These are phyloP conservation scores for Naganishia liquefaciens DNA, from an alignment of 1,284 basidiomycete species.

Conservation along the genomic window DNA sequence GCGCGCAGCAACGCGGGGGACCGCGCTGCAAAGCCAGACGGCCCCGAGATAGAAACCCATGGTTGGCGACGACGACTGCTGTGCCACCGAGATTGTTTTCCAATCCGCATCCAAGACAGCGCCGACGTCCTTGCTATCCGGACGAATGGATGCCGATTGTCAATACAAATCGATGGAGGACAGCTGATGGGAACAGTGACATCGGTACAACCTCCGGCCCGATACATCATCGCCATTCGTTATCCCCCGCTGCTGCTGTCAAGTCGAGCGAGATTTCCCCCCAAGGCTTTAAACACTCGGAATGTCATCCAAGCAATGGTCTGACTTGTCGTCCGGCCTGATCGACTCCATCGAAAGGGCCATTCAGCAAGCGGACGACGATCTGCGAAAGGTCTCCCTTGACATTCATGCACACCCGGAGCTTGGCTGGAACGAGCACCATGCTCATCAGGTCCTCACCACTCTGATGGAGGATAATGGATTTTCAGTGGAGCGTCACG, in stretches of 20 bases:
- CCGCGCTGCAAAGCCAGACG: background rate
- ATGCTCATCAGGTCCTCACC: conserved; percentile 63
- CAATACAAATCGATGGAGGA: no score
- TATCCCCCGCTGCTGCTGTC: no score
- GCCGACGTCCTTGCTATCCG: no score
- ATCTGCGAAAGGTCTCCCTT: conserved; percentile 37
- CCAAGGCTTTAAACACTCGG: background rate
- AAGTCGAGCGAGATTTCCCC: background rate
- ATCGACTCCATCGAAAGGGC: conserved; percentile 11
- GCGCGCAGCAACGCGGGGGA: background rate
- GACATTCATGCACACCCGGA: conserved; percentile 41
- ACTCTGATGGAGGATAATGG: conserved; percentile 61
- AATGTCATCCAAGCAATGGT: conserved; percentile 3
- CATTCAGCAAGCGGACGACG: conserved; percentile 21
- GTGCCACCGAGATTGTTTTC: no score
- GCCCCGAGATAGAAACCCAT: background rate
- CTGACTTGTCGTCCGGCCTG: background rate
- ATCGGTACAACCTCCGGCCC: no score
- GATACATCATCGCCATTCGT: no score
- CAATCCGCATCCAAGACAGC: no score
- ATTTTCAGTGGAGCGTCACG: conserved; percentile 64
- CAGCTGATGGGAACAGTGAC: no score
- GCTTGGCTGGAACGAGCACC: conserved; percentile 37
- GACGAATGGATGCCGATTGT: no score
- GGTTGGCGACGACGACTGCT: no score